Evolutionary conservation across 495 filamentous ascomycete species (phyloP).

Genomic region (Stereocaulon alpinum): DNA sequence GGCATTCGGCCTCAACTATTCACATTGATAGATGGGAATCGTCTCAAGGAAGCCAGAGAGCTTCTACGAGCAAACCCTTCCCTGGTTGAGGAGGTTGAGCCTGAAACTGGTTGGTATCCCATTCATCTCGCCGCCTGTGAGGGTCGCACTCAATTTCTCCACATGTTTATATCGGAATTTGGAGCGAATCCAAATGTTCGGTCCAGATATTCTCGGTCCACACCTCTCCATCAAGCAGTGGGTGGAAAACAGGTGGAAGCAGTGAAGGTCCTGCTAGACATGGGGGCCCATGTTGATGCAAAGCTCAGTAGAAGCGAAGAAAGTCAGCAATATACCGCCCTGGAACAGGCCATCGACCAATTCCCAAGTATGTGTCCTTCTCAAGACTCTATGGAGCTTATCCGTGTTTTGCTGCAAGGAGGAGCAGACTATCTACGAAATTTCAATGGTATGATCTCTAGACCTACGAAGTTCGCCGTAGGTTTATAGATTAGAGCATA

Average conservation of each 20-base stretch:
- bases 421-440: background rate
- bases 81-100: background rate
- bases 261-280: background rate
- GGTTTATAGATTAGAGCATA: background rate
- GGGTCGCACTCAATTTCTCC: constrained; percentile 1
- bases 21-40: background rate
- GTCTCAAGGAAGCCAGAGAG: background rate
- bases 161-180: constrained; percentile 1
- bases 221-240: background rate
- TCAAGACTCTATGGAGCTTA: background rate
- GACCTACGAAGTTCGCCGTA: background rate
- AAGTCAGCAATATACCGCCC: background rate
- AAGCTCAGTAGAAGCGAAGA: background rate
- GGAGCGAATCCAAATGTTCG: background rate
- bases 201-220: background rate
- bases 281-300: background rate
- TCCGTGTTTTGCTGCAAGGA: background rate
- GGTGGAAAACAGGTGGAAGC: background rate
- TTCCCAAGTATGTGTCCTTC: background rate
- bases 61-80: background rate
- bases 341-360: background rate
- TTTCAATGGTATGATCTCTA: background rate
- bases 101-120: background rate
- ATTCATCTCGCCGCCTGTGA: background rate
- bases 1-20: background rate